Evolutionary conservation across 129 eudicot genomes (phyloP), one percentile per base, ranked within the genome.

Genomic region (Flaveria ramosissima): DNA sequence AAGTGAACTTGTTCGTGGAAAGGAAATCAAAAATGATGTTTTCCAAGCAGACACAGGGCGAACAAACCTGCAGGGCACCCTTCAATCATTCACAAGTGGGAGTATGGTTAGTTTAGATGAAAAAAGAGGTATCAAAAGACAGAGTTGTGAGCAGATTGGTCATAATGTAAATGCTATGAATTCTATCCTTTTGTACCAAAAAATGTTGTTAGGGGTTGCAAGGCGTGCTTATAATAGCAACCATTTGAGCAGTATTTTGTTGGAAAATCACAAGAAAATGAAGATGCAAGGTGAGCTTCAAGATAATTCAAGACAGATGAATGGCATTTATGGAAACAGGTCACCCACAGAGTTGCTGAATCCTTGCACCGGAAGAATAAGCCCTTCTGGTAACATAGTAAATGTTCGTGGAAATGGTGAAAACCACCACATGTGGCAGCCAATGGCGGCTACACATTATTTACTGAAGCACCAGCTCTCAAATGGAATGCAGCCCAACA

Each of bases 61-160:
- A 6, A 48, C 77, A 53, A 32, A 75, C 46, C 19, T 74, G 78
- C 17, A 62, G 67, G 39, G 69, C 14, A 14, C 72, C 7, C 52
- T 78, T 73, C 80, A 80, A 71, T 15, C 56, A 43, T 42, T 67
- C 16, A 27, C 57, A 51, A 78, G 48, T 19, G 74, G 39, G 15
- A 8, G 75, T 39, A 61, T 60, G 70, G 41, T 41, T 23, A 81
- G 56, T 68, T 45, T 72, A 27, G 57, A 61, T 78, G 88, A 71
- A 32, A 75, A 74, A 69, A 86, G 87, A 81, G 96, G 92, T 9
- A 39, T 71, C 43, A 86, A 89, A 77, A 86, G 96, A 55, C 74
- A 73, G 39, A 56, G 62, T 80, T 51, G 80, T 59, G 79, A 81
- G 53, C 67, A 75, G 61, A 62, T 61, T 16, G 62, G 68, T 55